phyloP scores from a whole-genome alignment of 2,329 filamentous ascomycete genomes.

The Cordyceps sp. region DNA sequence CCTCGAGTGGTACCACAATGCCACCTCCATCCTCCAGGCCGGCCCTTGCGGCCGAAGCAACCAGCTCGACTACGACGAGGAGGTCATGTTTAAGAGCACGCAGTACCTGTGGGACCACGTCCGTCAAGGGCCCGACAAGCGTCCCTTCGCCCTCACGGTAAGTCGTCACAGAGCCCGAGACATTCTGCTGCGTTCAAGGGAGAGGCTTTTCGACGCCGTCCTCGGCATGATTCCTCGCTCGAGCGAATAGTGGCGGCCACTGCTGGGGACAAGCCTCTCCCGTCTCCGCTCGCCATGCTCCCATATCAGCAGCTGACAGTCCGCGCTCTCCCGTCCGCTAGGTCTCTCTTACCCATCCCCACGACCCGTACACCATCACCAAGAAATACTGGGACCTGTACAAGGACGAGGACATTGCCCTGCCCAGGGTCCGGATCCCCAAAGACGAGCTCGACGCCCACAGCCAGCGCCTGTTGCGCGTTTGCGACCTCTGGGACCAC shows the following conservation, averaged over 20 bases:
- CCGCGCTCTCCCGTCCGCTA: too few species aligned
- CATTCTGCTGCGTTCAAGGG: too few species aligned
- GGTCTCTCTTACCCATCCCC: conserved; percentile 83
- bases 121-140: conserved; percentile 53
- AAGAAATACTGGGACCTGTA: conserved; percentile 89
- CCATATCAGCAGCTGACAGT: too few species aligned
- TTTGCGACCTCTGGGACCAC: conserved; percentile 73
- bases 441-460: conserved; percentile 75
- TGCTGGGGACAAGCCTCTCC: too few species aligned
- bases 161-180: conserved; percentile 3
- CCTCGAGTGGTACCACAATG: conserved; percentile 93
- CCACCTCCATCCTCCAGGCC: conserved; percentile 81
- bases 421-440: conserved; percentile 63
- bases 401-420: conserved; percentile 70
- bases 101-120: conserved; percentile 88
- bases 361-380: conserved; percentile 90
- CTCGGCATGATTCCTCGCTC: too few species aligned
- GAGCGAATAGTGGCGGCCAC: too few species aligned
- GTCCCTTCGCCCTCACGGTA: conserved; percentile 72
- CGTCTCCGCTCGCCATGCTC: too few species aligned
- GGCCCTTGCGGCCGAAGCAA: conserved; percentile 82
- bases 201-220: too few species aligned
- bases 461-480: conserved; percentile 71
- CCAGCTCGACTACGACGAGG: conserved; percentile 90
- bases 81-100: conserved; percentile 81